phyloP scores from a whole-genome alignment of 2,329 filamentous ascomycete genomes.

The Penicillium frequentans region DNA sequence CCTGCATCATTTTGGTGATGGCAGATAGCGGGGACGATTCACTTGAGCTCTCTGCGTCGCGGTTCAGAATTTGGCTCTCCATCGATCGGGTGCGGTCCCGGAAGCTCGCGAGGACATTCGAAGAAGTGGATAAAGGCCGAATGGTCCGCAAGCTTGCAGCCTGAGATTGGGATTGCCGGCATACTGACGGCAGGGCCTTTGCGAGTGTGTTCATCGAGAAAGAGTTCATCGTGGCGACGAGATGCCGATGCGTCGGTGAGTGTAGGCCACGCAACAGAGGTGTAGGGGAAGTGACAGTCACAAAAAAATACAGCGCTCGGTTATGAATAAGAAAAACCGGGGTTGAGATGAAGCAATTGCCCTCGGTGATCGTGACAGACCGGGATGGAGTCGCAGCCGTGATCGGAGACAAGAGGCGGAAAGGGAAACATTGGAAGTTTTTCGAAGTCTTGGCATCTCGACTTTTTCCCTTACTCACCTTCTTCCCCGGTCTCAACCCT shows the following conservation, averaged over 20 bases:
- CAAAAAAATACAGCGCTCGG: background rate
- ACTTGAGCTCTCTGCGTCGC: conserved; percentile 15
- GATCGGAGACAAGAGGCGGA: conserved; percentile 30
- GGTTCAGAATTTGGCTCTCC: conserved; percentile 31
- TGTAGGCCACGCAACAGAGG: background rate
- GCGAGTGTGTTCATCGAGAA: conserved; percentile 32
- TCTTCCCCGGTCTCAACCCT: conserved; percentile 28
- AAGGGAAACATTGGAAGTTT: conserved; percentile 35
- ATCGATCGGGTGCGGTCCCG: conserved; percentile 23
- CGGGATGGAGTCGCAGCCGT: conserved; percentile 14
- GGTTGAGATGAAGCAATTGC: background rate
- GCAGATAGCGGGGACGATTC: conserved; percentile 27
- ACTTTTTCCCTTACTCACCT: conserved; percentile 36
- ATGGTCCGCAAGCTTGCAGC: conserved; percentile 19
- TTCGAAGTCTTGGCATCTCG: conserved; percentile 39
- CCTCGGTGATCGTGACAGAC: background rate
- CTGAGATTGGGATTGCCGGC: conserved; percentile 28
- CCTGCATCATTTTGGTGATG: conserved; percentile 34
- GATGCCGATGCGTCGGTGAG: conserved; percentile 9
- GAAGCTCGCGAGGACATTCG: conserved; percentile 17
- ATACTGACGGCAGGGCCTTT: conserved; percentile 33
- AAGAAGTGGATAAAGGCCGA: conserved; percentile 37
- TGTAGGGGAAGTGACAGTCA: background rate
- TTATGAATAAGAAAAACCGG: background rate
- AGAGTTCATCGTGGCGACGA: conserved; percentile 31